Evolutionary conservation across 306 rosid species (phyloP).

Genomic region (Pachyrhizus erosus): DNA sequence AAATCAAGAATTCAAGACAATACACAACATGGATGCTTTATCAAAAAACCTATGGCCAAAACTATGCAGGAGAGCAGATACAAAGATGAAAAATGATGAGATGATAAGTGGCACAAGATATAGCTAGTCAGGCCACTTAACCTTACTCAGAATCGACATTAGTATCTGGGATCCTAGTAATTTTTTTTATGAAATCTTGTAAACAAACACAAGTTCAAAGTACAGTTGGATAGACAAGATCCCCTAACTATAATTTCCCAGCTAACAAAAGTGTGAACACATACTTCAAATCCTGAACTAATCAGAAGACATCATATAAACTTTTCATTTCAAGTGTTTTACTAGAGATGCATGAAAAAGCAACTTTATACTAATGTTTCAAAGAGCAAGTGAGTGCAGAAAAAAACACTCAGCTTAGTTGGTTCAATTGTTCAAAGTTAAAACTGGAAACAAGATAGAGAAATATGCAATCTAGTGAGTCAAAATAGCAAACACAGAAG

Average conservation of each 20-base stretch:
- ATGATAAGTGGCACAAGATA: neutral
- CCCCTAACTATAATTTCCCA: neutral
- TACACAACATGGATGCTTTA: neutral
- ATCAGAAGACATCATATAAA: neutral
- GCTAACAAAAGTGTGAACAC: neutral
- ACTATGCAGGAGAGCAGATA: neutral
- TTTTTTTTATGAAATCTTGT: neutral
- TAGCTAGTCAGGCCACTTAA: neutral
- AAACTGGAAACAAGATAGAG: neutral
- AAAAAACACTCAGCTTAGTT: neutral
- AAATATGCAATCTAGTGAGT: neutral
- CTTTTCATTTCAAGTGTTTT: neutral
- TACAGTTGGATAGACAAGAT: neutral
- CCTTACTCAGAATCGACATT: neutral
- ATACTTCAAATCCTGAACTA: neutral
- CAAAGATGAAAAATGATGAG: neutral
- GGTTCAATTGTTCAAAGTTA: neutral
- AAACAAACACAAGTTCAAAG: neutral
- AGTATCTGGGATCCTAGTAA: neutral
- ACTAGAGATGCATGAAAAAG: neutral
- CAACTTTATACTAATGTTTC: neutral
- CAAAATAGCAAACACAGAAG: neutral
- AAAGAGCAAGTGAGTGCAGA: neutral
- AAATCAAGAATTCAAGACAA: neutral
- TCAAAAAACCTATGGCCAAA: neutral